Percentiles rank a stretch among this genome's conserved stretches.
Evolutionary conservation across 139 green algal genomes (phyloP).

Genomic region (Chlorella sp.): DNA sequence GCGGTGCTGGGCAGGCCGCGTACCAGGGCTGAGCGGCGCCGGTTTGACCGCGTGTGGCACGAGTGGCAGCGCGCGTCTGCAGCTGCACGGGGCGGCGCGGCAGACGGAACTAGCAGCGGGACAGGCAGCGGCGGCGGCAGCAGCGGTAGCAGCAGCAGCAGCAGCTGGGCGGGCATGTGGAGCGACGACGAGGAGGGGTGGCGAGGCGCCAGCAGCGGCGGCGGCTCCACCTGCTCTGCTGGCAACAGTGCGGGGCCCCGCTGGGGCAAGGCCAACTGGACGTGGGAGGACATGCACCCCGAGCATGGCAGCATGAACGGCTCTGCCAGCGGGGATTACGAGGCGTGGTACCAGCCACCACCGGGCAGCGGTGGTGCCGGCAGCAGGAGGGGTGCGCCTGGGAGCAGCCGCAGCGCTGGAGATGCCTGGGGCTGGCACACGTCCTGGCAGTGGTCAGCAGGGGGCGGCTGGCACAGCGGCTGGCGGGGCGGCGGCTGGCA

Average conservation of each 20-base stretch:
- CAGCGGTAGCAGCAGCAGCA: background rate
- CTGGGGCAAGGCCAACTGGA: slow-evolving; percentile 3
- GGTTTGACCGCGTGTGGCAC: background rate
- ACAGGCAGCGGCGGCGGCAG: background rate
- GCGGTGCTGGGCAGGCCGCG: background rate
- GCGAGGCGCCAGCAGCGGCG: background rate
- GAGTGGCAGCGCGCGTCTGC: slow-evolving; percentile 11
- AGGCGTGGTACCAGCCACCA: background rate
- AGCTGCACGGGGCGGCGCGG: background rate
- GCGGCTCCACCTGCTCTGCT: background rate
- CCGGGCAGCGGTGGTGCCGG: background rate
- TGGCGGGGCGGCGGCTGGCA: background rate
- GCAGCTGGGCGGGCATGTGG: background rate
- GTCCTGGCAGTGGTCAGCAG: background rate
- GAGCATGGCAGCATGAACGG: background rate
- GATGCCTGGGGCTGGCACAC: background rate
- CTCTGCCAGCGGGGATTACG: background rate
- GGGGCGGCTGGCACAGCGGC: background rate
- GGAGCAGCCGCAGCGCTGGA: background rate
- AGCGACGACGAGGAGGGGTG: too few relatives aligned
- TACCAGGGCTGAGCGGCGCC: background rate
- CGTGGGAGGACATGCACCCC: background rate
- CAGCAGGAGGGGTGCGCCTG: background rate
- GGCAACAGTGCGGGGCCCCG: background rate
- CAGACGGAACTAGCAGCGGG: background rate